Evolutionary conservation across 2,329 filamentous ascomycete genomes (phyloP), one percentile per base, ranked within the genome.

Genomic region (Penicillium verrucosum): DNA sequence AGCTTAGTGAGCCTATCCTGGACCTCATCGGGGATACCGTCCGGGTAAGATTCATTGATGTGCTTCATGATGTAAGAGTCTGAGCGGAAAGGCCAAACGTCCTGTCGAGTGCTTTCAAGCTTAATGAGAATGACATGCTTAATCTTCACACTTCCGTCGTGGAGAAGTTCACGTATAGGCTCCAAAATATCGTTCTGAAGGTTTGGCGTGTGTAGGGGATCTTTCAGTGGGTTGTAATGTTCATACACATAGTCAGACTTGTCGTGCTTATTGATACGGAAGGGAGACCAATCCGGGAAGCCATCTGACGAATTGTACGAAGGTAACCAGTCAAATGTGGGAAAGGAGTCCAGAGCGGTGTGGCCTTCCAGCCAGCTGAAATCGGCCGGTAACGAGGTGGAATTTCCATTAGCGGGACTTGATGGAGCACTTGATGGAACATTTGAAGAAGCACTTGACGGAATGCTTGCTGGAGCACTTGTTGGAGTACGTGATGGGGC

Each of bases 71-170:
- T 54, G 2, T 72, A 73, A 4, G 70, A 63, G 52, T 74, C 73
- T 37, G 77, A 76, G 27, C 62, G 62, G 38, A 79, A 60, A 0
- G 77, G 77, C 34, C 78, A 79, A 1, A 79, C 72, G 36, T 79
- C 77, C 21, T 76, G 74, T 27, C 77, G 69, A 4, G 76, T 78
- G 45, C 76, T 78, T 51, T 79, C 77, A 8, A 79, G 67, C 30
- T 76, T 68, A 10, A 79, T 58, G 8, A 78, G 58, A 10, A 79
- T 60, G n/a, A 79, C 62, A 48, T 79, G 75, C 44, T 75, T 75
- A 51, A 79, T 75, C n/a, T 71, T 69, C 8, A 77, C 61, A 37
- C 60, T 57, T 11, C 63, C 65, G 14, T 57, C 56, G 5, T 61
- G 43, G n/a, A 68, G 30, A 9, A 57, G 51, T 7, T 56, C 56